A percentile compares a stretch with the other conserved stretches of the same genome.
Conservation (phyloP, 2,329 filamentous ascomycete genomes). For the Parascedosporium putredinis region DNA sequence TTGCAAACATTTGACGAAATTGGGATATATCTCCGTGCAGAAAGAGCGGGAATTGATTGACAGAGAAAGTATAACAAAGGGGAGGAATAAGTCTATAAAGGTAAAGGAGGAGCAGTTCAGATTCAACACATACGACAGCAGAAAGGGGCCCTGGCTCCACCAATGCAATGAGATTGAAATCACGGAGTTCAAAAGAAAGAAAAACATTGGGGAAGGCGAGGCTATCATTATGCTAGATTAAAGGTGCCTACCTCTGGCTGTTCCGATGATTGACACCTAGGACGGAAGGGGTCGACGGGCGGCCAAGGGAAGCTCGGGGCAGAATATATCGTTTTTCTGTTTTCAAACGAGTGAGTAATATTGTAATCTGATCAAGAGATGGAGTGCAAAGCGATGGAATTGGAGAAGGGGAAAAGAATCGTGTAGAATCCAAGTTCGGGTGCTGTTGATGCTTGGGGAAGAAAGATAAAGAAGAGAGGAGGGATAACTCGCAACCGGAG, state of each 20-base stretch:
- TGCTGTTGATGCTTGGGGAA: conserved; percentile 37
- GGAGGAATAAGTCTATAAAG: too few relatives aligned
- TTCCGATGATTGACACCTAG: not conserved
- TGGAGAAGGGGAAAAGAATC: conserved; percentile 24
- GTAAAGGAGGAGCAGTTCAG: too few relatives aligned
- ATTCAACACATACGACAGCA: too few relatives aligned
- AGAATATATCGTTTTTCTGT: conserved; percentile 19
- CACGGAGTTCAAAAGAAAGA: not conserved
- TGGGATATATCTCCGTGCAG: too few relatives aligned
- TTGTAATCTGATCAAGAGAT: conserved; percentile 51
- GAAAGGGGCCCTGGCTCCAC: too few relatives aligned
- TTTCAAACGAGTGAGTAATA: conserved; percentile 44
- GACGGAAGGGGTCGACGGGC: not conserved
- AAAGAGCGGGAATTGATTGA: too few relatives aligned
- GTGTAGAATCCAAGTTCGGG: conserved; percentile 21
- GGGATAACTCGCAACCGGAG: conserved; percentile 3
- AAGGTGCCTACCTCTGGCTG: not conserved
- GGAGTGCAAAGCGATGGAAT: conserved; percentile 41
- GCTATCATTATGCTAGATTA: too few relatives aligned
- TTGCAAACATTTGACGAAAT: too few relatives aligned
- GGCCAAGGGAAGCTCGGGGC: not conserved
- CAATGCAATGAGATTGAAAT: too few relatives aligned
- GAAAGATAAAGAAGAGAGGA: conserved; percentile 18
- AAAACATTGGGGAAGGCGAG: not conserved
- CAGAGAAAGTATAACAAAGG: too few relatives aligned